These are phyloP conservation scores for Vicia sativa DNA, from an alignment of 306 rosid species.

Conservation along the genomic window DNA sequence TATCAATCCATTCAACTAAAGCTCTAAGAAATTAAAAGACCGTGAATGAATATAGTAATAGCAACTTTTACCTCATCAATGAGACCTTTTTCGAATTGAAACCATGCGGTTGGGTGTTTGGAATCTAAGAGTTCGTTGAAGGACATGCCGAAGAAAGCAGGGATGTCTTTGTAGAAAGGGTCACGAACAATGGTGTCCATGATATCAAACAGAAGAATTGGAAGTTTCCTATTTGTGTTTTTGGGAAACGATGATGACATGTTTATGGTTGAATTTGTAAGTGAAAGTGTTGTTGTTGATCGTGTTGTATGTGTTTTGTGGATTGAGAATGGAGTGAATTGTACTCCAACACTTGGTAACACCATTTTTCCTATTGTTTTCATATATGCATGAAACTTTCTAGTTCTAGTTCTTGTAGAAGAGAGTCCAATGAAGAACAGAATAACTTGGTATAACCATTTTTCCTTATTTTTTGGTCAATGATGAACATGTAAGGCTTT, in stretches of 20 bases:
- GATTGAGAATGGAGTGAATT: conserved; percentile 22
- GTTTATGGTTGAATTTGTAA: conserved; percentile 33
- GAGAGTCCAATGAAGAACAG: not conserved
- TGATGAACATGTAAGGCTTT: no score
- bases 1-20: no score
- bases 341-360: conserved; percentile 32
- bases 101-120: conserved; percentile 90
- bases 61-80: conserved; percentile 74
- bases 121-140: conserved; percentile 71
- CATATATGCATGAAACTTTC: not conserved
- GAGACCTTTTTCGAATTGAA: conserved; percentile 82
- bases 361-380: conserved; percentile 14
- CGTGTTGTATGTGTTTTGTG: conserved; percentile 1
- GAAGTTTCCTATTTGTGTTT: conserved; percentile 58
- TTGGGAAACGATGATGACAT: conserved; percentile 24
- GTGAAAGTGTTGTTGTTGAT: conserved; percentile 5
- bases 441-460: no score
- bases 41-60: no score
- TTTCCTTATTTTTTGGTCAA: no score
- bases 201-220: conserved; percentile 87
- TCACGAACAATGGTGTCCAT: conserved; percentile 95
- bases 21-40: no score
- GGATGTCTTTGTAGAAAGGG: conserved; percentile 85
- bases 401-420: not conserved
- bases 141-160: conserved; percentile 89